phyloP scores from a whole-genome alignment of 495 filamentous ascomycete species.

The Talaromyces proteolyticus region DNA sequence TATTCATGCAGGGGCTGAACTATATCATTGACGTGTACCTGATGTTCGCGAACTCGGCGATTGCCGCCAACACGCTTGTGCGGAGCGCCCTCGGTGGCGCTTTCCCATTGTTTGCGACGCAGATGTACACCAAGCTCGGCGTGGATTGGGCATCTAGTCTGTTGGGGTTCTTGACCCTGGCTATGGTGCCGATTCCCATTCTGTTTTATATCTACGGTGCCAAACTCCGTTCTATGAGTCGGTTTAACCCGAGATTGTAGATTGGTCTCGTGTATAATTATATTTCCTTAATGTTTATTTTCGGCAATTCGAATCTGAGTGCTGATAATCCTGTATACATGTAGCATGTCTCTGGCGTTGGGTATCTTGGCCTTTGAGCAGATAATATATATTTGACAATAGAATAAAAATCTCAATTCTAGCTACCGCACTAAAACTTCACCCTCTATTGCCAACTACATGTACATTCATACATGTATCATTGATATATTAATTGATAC shows the following conservation, averaged over 20 bases:
- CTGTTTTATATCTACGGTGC: conserved; percentile 66
- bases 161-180: conserved; percentile 56
- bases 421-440: too few relatives aligned
- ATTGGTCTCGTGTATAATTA: too few relatives aligned
- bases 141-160: conserved; percentile 61
- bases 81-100: conserved; percentile 56
- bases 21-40: conserved; percentile 62
- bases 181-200: conserved; percentile 64
- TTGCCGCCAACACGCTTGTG: conserved; percentile 63
- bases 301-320: too few relatives aligned
- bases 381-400: too few relatives aligned
- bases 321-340: too few relatives aligned
- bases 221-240: conserved; percentile 51
- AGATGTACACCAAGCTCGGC: conserved; percentile 57
- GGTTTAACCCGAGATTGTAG: conserved; percentile 34
- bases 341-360: too few relatives aligned
- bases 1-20: conserved; percentile 56
- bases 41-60: conserved; percentile 55
- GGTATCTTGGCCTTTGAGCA: too few relatives aligned
- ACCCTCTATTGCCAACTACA: too few relatives aligned
- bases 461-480: too few relatives aligned
- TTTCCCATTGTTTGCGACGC: conserved; percentile 59
- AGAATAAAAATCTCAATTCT: too few relatives aligned
- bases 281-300: too few relatives aligned
- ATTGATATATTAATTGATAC: too few relatives aligned